Evolutionary conservation across 495 filamentous ascomycete genomes (phyloP), one percentile per base, ranked within the genome.

Genomic region (Achaetomiella virescens): DNA sequence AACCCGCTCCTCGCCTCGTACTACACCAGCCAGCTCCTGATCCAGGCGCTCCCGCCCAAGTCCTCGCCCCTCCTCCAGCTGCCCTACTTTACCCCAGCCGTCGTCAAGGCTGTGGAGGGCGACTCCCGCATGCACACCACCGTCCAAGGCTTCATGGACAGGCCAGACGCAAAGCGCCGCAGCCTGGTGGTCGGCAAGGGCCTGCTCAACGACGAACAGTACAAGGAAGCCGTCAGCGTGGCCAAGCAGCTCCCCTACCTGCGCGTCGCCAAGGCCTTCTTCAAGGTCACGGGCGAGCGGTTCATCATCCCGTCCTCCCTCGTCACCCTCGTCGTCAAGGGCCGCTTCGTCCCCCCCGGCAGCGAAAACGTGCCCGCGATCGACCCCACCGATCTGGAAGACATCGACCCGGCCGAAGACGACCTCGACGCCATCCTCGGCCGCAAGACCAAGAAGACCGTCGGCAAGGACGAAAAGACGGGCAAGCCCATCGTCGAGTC

Each of bases 251-350:
- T 98, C 12, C 93, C 93, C 0, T 77, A 80, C 42, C 75, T 97
- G 44, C 78, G 87, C 54, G 81, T 97, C n/a, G 90, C 90, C 68
- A 92, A 90, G 74, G 89, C 90, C 2, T 98, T 95, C 74, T 98
- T 98, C 82, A 98, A 98, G 77, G 93, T 98, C 48, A 85, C 88
- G 61, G 93, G 93, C 55, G 93, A 98, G 73, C 88, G 84, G 55
- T 88, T 84, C 68, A 86, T 97, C 66, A 95, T 90, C 14, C 91
- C 93, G n/a, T 87, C 86, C 61, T 93, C 89, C 61, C 79, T 98
- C 43, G 90, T 97, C 43, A 90, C 91, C 48, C 85, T 98, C 51
- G 89, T 98, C 43, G 79, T 98, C 59, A 98, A 98, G 75, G 89
- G 84, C n/a, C 88, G 93, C 54, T 85, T 98, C 57, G 82, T 97